Evolutionary conservation across 1,284 basidiomycete genomes (phyloP).

Genomic region (Puccinia sorghi): DNA sequence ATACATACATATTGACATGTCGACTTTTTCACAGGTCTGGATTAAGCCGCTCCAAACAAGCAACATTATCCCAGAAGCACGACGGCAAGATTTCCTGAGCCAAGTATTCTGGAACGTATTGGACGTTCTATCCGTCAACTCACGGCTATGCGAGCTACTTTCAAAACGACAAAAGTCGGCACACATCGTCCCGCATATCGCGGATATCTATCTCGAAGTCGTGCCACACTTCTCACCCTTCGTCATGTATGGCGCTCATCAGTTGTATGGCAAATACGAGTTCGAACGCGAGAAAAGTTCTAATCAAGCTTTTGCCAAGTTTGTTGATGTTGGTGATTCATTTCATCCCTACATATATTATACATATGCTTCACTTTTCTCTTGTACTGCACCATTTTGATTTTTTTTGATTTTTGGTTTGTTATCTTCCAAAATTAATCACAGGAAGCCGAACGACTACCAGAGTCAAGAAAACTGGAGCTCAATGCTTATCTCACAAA

Average conservation of each 20-base stretch:
- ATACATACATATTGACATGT: not conserved
- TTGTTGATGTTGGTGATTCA: conserved; percentile 76
- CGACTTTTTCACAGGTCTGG: conserved; percentile 68
- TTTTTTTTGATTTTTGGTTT: not conserved
- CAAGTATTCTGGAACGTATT: conserved; percentile 98
- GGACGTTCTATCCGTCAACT: conserved; percentile 90
- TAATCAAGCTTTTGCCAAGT: conserved; percentile 90
- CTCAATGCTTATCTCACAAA: conserved; percentile 98
- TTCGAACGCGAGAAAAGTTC: conserved; percentile 97
- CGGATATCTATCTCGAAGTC: conserved; percentile 84
- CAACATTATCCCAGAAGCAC: conserved; percentile 74
- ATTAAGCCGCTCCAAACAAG: conserved; percentile 74
- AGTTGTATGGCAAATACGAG: conserved; percentile 96
- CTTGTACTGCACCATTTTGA: no score
- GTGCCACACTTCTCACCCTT: conserved; percentile 88
- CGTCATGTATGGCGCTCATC: conserved; percentile 92
- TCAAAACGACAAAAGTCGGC: conserved; percentile 93
- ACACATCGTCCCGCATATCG: conserved; percentile 86
- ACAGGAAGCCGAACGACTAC: conserved; percentile 83
- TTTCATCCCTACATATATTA: not conserved
- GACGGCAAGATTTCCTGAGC: conserved; percentile 81
- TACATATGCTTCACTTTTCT: not conserved
- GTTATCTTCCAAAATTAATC: not conserved
- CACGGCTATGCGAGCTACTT: conserved; percentile 82
- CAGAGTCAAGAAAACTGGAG: conserved; percentile 93